A percentile compares a stretch with the other conserved stretches of the same genome.
Evolutionary conservation across 345 rosid species (phyloP).

Genomic region (Psidium guajava): DNA sequence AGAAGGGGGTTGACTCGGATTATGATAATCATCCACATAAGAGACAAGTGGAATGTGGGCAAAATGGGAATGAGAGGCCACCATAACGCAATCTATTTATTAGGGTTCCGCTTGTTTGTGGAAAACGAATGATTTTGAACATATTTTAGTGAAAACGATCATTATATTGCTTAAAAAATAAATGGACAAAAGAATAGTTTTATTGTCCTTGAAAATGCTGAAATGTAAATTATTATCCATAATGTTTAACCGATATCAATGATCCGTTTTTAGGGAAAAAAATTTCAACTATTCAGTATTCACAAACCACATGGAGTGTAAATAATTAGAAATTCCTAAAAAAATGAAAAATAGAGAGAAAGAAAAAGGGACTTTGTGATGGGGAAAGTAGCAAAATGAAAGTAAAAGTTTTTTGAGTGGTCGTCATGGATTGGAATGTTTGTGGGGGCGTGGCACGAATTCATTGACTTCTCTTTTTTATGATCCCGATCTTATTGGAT

Average conservation of each 20-base stretch:
- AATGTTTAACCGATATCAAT: no score
- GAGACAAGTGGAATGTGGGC: neutral
- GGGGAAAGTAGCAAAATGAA: neutral
- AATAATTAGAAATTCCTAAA: neutral
- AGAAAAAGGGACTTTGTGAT: neutral
- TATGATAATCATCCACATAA: neutral
- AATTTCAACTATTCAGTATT: no score
- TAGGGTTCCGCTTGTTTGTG: neutral
- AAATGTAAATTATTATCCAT: no score
- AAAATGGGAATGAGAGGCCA: neutral
- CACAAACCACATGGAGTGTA: no score
- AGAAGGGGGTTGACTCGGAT: neutral
- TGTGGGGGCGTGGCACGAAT: neutral
- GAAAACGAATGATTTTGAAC: no score
- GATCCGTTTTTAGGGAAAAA: no score
- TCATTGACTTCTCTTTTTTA: neutral
- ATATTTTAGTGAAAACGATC: no score
- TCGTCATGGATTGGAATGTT: neutral
- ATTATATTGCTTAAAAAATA: no score
- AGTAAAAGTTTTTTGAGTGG: neutral
- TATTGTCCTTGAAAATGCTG: no score
- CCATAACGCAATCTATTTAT: neutral
- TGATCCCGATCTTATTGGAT: neutral
- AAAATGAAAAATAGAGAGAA: neutral
- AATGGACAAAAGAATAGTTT: no score